Conservation (phyloP, 306 rosid genomes). For the Vigna hirtella region DNA sequence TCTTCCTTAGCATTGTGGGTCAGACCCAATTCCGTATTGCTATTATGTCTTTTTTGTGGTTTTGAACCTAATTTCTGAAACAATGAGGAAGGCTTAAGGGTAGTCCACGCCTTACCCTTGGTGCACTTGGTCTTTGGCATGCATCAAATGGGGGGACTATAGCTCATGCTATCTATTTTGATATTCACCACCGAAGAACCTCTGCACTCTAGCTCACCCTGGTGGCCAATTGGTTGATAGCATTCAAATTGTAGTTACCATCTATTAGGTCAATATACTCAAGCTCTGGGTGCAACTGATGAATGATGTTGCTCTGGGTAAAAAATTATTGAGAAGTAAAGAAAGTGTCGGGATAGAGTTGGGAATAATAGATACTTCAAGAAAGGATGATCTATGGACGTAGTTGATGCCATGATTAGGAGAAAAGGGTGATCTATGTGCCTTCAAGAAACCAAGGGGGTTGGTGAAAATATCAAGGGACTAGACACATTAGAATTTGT, state of each 20-base stretch:
- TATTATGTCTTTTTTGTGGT: background rate
- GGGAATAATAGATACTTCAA: background rate
- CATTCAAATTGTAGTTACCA: background rate
- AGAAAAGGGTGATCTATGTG: conserved; percentile 33
- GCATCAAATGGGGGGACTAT: background rate
- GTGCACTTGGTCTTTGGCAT: background rate
- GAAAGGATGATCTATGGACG: background rate
- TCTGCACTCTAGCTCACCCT: background rate
- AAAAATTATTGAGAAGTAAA: background rate
- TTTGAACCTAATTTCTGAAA: too few relatives aligned
- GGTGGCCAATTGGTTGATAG: background rate
- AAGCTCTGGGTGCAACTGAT: background rate
- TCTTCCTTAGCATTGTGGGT: background rate
- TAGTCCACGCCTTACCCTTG: background rate
- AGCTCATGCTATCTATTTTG: background rate
- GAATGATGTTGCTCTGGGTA: background rate
- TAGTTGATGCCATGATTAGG: conserved; percentile 25
- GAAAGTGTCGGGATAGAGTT: background rate
- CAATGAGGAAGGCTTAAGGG: too few relatives aligned
- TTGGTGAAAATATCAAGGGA: conserved; percentile 12
- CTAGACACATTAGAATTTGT: background rate
- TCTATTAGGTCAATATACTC: background rate
- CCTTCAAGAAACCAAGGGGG: conserved; percentile 21
- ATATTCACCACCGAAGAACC: background rate
- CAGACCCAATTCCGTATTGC: background rate